These are phyloP conservation scores for Scedosporium apiospermum DNA, from an alignment of 2,329 filamentous ascomycete genomes.

Conservation along the genomic window DNA sequence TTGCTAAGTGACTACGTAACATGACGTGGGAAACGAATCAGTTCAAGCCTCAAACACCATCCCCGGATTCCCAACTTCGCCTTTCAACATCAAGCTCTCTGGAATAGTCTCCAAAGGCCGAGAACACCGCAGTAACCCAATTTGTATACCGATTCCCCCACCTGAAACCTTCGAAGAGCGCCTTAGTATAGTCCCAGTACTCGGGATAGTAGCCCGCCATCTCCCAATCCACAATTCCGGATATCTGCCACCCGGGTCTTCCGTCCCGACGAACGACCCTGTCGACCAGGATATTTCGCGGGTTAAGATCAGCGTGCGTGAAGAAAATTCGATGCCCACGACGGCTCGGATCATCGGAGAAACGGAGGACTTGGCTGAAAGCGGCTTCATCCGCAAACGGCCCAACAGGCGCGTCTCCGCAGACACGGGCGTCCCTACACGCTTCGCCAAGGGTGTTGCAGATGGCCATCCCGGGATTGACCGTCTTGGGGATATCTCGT, in stretches of 20 bases:
- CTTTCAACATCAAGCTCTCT: conserved; percentile 4
- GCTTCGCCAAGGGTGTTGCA: conserved; percentile 20
- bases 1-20: too few species aligned
- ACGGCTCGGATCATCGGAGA: conserved; percentile 19
- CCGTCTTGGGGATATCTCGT: conserved; percentile 14
- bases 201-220: conserved; percentile 22
- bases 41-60: background rate
- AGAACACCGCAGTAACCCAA: background rate
- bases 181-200: conserved; percentile 23
- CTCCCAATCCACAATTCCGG: conserved; percentile 52
- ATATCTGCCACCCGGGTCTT: conserved; percentile 25
- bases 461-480: conserved; percentile 12
- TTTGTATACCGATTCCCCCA: background rate
- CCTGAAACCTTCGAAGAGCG: conserved; percentile 7
- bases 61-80: background rate
- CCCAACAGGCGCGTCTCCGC: conserved; percentile 12
- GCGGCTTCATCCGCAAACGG: conserved; percentile 20
- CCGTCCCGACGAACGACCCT: conserved; percentile 14
- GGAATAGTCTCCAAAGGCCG: conserved; percentile 1
- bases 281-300: conserved; percentile 23
- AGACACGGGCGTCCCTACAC: conserved; percentile 18
- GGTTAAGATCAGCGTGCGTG: conserved; percentile 23
- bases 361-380: conserved; percentile 21
- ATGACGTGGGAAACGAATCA: too few species aligned
- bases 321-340: conserved; percentile 18